These are phyloP conservation scores for Beta macrorhiza DNA, from an alignment of 179 eudicot genomes.

Conservation along the genomic window DNA sequence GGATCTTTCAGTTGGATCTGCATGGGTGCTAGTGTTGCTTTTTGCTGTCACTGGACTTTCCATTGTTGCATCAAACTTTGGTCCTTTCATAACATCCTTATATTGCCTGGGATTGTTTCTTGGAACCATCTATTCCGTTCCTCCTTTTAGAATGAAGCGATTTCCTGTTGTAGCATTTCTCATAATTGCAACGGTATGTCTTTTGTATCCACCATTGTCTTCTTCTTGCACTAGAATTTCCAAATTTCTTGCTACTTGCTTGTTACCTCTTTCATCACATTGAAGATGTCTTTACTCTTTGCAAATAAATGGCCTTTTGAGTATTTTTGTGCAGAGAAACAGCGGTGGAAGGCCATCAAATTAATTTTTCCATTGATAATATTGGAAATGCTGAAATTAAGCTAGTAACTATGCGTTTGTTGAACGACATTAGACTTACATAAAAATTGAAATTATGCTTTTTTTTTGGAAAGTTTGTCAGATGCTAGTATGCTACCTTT, in stretches of 20 bases:
- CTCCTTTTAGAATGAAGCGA: slow-evolving; percentile 94
- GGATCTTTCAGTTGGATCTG: slow-evolving; percentile 92
- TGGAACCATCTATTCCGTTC: slow-evolving; percentile 98
- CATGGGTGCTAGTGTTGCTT: slow-evolving; percentile 79
- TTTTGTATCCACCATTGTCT: slow-evolving; percentile 14
- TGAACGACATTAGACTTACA: background rate
- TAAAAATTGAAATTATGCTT: background rate
- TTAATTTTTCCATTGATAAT: background rate
- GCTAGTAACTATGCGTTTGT: background rate
- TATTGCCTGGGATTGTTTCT: slow-evolving; percentile 90
- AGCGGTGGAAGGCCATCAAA: background rate
- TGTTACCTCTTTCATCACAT: background rate
- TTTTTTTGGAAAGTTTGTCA: background rate
- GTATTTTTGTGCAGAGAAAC: background rate
- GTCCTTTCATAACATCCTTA: slow-evolving; percentile 83
- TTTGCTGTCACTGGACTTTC: slow-evolving; percentile 77
- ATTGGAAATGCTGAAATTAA: background rate
- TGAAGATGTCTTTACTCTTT: background rate
- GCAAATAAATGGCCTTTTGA: background rate
- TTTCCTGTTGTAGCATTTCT: slow-evolving; percentile 93
- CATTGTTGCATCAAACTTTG: slow-evolving; percentile 75
- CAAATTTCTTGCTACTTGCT: background rate
- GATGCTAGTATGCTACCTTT: too few species aligned
- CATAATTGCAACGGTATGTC: slow-evolving; percentile 85
- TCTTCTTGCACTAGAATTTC: slow-evolving; percentile 1